Evolutionary conservation across 768 basidiomycete species (phyloP), one percentile per base, ranked within the genome.

Genomic region (Tricholoma flavovirens): DNA sequence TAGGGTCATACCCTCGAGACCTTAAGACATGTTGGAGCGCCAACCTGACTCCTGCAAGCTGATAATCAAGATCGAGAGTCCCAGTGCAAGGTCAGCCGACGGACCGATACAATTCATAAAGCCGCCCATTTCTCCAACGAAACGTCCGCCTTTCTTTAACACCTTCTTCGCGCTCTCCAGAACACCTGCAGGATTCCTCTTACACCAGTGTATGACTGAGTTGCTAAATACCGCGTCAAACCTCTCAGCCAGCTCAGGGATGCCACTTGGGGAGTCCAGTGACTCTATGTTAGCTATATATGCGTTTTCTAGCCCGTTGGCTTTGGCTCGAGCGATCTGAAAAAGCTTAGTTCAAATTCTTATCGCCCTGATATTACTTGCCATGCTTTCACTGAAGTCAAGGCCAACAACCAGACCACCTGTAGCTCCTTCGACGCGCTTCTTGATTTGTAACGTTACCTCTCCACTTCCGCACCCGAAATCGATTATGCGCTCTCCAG

Each of bases 401-500:
- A 86, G 73, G 0, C 88, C 92, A 10, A 88, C 76, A 2, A 90
- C 80, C 15, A 76, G 43, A 0, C 90, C 86, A 6, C 72, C 76
- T 43, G 60, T 58, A 7, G 53, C 40, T 21, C 60, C 61, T 35
- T 69, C 66, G 5, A 93, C 87, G 14, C 76, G 62, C 11, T 76
- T 66, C 48, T 79, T 74, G 29, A 95, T 74, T 54, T 78, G 70
- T 49, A 79, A 59, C 0, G 88, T 90, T 12, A 93, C 71, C 60
- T 93, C 87, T 0, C 90, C 92, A 45, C 84, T 90, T 15, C 93
- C 91, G 64, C 91, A 93, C 2, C 92, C 91, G 43, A 91, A 69
- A 62, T 91, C 90, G 56, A 88, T 72, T 45, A 93, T 84, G 49
- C 75, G 75, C 61, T 92, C 86, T 1, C 90, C 90, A 0, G 81